Base-by-base conservation (phyloP, 352 stramenopile genomes). In the Pythium brachiatum region DNA sequence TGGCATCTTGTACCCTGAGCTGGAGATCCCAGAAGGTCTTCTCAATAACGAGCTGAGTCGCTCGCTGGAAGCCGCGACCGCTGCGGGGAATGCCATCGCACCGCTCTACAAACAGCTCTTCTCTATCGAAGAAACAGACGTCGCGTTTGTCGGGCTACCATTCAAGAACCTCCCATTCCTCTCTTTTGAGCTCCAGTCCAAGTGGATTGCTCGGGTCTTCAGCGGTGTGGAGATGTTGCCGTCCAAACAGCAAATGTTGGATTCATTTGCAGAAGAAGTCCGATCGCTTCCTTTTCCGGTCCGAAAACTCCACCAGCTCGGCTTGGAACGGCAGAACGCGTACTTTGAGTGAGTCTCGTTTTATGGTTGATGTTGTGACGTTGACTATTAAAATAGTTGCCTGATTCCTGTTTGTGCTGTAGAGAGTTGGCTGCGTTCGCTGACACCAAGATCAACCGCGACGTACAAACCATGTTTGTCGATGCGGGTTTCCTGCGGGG, bases 131-230 rank as follows among this genome's bases (percentile, higher is more conserved):
- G 81, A 92, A 34, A 75, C 84, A 6, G 82, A 86, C 46, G 55
- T 87, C 18, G 84, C 76, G 27, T 92, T 94, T 56, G 62, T 94
- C 34, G 84, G 84, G 0, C 59, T 94, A 25, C 79, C 78, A 0
- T 90, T 91, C 53, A 86, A 76, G 63, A 91, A 91, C 36, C 60
- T 94, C 34, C 84, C 82, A n/a, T 94, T 94, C 43, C 59, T 85
- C 2, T 92, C 74, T 61, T 94, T 92, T 55, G 81, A 92, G 63
- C 64, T 92, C n/a, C 84, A 94, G 62, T 71, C 70, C 57, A 83
- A 83, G 60, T 92, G 82, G 84, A 72, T 84, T 21, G 75, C 79
- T 1, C 67, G 64, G 6, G 81, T 94, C 18, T 94, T 89, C 62
- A 47, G 50, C 36, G 76, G 73, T 7, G 65, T 53, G 2, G 39